phyloP scores from a whole-genome alignment of 1,139 yeast genomes.

The Tardiomyces blankii region DNA sequence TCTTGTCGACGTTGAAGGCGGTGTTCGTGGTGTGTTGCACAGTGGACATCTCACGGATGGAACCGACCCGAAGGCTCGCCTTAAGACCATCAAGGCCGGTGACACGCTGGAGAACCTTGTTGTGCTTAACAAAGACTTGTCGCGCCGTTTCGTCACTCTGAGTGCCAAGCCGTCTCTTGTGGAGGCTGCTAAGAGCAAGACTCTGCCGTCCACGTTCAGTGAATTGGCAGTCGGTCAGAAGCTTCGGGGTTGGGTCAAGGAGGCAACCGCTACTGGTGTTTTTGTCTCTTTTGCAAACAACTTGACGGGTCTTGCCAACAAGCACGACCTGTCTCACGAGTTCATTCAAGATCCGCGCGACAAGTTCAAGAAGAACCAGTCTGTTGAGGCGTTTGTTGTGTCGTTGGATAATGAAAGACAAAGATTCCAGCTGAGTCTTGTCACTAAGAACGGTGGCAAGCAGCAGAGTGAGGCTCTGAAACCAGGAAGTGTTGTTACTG shows the following conservation, averaged over 20 bases:
- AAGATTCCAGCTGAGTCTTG: constrained; percentile 12
- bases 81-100: constrained; percentile 80
- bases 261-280: constrained; percentile 66
- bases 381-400: constrained; percentile 40
- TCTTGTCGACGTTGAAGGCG: constrained; percentile 48
- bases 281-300: constrained; percentile 76
- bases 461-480: constrained; percentile 8
- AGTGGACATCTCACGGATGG: constrained; percentile 73
- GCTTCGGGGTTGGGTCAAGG: constrained; percentile 65
- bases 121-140: constrained; percentile 57
- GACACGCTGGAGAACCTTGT: constrained; percentile 46
- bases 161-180: constrained; percentile 60
- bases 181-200: constrained; percentile 44
- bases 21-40: constrained; percentile 59
- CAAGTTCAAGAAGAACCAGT: constrained; percentile 49
- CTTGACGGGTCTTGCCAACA: constrained; percentile 74
- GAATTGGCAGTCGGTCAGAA: constrained; percentile 43
- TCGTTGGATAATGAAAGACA: constrained; percentile 10
- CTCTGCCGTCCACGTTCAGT: constrained; percentile 46
- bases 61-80: constrained; percentile 67
- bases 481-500: constrained; percentile 44
- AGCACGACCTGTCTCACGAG: constrained; percentile 55
- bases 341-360: constrained; percentile 42
- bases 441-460: neutral
- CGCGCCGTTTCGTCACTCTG: constrained; percentile 48